Base-by-base conservation (phyloP, 2,329 filamentous ascomycete genomes). In the Paecilomyces sp. region DNA sequence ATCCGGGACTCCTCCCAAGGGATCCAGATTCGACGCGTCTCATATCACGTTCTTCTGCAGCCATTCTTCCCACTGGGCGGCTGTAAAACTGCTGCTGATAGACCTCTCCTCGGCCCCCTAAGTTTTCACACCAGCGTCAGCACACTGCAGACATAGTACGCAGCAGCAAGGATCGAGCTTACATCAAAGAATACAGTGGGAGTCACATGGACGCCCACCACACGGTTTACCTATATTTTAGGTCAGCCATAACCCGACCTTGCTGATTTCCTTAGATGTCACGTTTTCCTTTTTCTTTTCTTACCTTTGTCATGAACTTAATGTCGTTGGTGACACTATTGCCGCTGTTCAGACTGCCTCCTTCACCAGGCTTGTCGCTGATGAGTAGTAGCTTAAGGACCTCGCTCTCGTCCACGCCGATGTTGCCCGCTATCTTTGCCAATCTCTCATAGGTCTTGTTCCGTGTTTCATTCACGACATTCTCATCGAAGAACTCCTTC, bases 171-270 rank as follows among this genome's bases (percentile, higher is more conserved):
- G 55, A 52, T 30, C 55, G 28, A 33, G 62, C 72, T 69, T 64
- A 75, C 92, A 75, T 97, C 87, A 73, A 95, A 92, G 56, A 96
- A 81, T 22, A 93, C 91, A 0, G 92, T 97, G 1, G 93, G 93
- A 51, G 91, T 93, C 50, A 97, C 91, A 78, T 97, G 93, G 52
- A 96, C 85, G 12, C 92, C 89, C 8, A 90, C 83, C 65, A 94
- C 76, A 52, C 93, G 81, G 68, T 90, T 82, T 55, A 76, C 76
- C 78, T 82, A 66, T 57, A 58, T 60, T 33, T 11, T 34, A 31
- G 53, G 54, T 69, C 66, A 72, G 60, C 50, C 56, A 33, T 33
- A 47, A 13, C n/a, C 8, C 51, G 22, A 51, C 55, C 57, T 33
- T 59, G n/a, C 24, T 47, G 33, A 25, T 22, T 9, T 11, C 51